These are phyloP conservation scores for Mycena polygramma DNA, from an alignment of 768 basidiomycete species.

Conservation along the genomic window DNA sequence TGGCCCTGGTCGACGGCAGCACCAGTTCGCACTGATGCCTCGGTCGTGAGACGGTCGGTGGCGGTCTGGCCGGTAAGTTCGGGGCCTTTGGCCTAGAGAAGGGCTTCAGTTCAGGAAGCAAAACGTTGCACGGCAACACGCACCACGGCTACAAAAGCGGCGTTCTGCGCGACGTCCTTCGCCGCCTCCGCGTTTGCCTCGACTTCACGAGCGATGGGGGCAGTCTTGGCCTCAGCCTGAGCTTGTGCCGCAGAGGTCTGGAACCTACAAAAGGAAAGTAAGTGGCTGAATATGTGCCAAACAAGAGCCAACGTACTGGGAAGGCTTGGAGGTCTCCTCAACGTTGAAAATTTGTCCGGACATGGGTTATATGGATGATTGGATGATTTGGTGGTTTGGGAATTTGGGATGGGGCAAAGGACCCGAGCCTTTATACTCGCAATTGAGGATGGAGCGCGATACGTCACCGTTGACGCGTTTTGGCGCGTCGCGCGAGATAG, in stretches of 20 bases:
- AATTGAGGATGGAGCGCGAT: neutral
- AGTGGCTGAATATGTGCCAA: neutral
- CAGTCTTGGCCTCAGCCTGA: conserved; percentile 61
- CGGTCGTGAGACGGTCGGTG: conserved; percentile 50
- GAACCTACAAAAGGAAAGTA: conserved; percentile 41
- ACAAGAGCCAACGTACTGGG: conserved; percentile 45
- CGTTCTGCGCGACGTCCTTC: conserved; percentile 62
- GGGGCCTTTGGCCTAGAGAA: conserved; percentile 47
- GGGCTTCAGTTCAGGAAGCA: too few species aligned
- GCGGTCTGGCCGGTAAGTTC: conserved; percentile 49
- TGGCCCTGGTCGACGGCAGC: conserved; percentile 71
- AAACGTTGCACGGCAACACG: too few species aligned
- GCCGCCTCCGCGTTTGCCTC: conserved; percentile 59
- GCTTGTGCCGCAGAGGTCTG: conserved; percentile 71
- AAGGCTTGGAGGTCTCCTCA: conserved; percentile 46
- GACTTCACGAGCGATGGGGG: conserved; percentile 56
- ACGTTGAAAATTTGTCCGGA: conserved; percentile 56
- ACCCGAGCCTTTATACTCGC: conserved; percentile 11
- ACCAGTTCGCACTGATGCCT: conserved; percentile 58
- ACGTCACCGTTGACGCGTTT: conserved; percentile 14
- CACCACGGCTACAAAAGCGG: conserved; percentile 62
- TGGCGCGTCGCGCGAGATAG: neutral
- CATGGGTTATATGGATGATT: conserved; percentile 38
- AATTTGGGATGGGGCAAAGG: neutral
- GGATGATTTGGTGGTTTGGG: conserved; percentile 14